phyloP scores from a whole-genome alignment of 2,329 filamentous ascomycete species.

The Bipolaris gigantea region DNA sequence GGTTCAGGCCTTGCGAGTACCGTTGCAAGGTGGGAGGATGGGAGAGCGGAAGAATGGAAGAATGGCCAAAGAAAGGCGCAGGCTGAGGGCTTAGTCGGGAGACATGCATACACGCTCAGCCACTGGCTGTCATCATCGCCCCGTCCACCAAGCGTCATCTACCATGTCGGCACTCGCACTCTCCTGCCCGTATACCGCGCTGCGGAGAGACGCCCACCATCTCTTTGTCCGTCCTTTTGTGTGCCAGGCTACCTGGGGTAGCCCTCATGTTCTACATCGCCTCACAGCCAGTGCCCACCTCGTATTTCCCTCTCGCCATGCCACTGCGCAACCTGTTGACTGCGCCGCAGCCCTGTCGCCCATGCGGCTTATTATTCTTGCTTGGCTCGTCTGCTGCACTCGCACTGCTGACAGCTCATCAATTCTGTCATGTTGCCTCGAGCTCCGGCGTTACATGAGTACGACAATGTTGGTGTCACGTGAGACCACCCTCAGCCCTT shows the following conservation, averaged over 20 bases:
- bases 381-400: constrained; percentile 1
- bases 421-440: neutral
- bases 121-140: constrained; percentile 15
- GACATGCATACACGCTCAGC: constrained; percentile 20
- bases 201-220: neutral
- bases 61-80: neutral
- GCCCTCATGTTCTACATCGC: constrained; percentile 7
- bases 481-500: too few species aligned
- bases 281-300: constrained; percentile 5
- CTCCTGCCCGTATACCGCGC: neutral
- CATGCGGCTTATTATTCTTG: constrained; percentile 4
- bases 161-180: neutral
- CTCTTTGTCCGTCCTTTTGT: constrained; percentile 2
- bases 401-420: neutral
- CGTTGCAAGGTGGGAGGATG: neutral
- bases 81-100: constrained; percentile 12
- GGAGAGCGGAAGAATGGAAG: constrained; percentile 2
- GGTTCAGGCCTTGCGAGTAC: neutral
- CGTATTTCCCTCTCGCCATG: constrained; percentile 2
- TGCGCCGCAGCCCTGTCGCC: constrained; percentile 7
- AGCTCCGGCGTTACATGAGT: too few species aligned
- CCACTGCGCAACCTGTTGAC: constrained; percentile 6
- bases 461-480: too few species aligned
- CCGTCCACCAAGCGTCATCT: neutral
- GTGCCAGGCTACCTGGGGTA: constrained; percentile 2